Conservation (phyloP, 148 eudicot species). For the Rhododendron simsii region DNA sequence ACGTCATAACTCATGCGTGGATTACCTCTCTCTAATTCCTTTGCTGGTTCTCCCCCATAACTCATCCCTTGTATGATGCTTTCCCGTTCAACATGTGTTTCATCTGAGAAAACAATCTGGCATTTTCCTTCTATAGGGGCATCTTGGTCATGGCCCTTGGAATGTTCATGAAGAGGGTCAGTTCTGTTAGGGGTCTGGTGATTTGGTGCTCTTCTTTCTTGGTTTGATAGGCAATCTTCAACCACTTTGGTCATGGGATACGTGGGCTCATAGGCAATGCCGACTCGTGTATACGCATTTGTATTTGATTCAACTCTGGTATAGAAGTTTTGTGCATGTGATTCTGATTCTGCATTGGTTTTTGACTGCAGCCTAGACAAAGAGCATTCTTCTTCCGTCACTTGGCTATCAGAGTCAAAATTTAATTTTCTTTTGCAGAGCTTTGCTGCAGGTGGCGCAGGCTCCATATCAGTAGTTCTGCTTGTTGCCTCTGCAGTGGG, state of each 20-base stretch:
- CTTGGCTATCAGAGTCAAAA: conserved; percentile 49
- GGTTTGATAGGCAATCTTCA: conserved; percentile 25
- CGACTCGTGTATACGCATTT: conserved; percentile 27
- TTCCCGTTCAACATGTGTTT: conserved; percentile 30
- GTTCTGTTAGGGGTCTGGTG: conserved; percentile 14
- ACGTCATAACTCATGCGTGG: neutral
- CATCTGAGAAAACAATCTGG: conserved; percentile 36
- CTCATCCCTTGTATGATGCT: conserved; percentile 10
- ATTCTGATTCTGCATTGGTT: conserved; percentile 14
- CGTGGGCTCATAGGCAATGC: conserved; percentile 25
- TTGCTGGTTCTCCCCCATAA: neutral
- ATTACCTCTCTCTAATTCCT: neutral
- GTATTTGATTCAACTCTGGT: conserved; percentile 21
- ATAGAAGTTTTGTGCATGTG: conserved; percentile 17
- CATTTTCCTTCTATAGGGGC: conserved; percentile 27
- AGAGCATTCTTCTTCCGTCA: conserved; percentile 27
- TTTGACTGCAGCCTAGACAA: conserved; percentile 15
- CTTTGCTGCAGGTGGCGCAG: conserved; percentile 17
- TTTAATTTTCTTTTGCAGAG: conserved; percentile 61
- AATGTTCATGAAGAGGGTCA: conserved; percentile 10
- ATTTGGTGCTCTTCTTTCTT: conserved; percentile 12
- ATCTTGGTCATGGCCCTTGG: conserved; percentile 18
- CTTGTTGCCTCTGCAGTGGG: conserved; percentile 23
- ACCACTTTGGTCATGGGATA: conserved; percentile 18
- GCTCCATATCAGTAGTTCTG: conserved; percentile 16